phyloP scores from a whole-genome alignment of 305 asterid species.

The Lippia alba region DNA sequence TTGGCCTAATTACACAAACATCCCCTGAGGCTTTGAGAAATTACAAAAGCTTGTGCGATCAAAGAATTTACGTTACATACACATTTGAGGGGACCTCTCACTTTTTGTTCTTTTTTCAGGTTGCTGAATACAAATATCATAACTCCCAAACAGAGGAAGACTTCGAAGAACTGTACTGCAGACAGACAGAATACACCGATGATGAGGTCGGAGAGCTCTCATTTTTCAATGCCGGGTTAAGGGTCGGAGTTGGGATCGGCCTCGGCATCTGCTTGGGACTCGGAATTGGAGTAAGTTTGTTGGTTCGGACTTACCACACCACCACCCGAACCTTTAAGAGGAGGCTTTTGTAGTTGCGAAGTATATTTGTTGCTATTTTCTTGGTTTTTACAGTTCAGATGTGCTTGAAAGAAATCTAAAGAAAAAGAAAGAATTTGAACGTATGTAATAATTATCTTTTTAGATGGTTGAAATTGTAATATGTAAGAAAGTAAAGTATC shows the following conservation, averaged over 20 bases:
- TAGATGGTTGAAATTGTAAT: too few species aligned
- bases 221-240: conserved; percentile 91
- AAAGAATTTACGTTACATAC: background rate
- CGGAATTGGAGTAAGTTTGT: conserved; percentile 81
- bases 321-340: conserved; percentile 73
- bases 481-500: too few species aligned
- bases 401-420: too few species aligned
- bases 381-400: background rate
- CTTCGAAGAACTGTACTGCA: conserved; percentile 51
- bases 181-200: conserved; percentile 41
- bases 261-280: conserved; percentile 89
- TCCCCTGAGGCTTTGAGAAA: too few species aligned
- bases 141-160: conserved; percentile 63
- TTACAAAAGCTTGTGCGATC: too few species aligned
- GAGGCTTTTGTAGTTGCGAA: conserved; percentile 49
- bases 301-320: conserved; percentile 70
- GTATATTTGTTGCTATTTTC: background rate
- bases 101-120: conserved; percentile 43
- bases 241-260: conserved; percentile 93
- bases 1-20: too few species aligned
- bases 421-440: too few species aligned
- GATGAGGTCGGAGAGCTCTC: conserved; percentile 88
- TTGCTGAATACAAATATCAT: conserved; percentile 51
- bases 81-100: background rate
- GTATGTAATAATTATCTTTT: too few species aligned